Evolutionary conservation across 2,329 filamentous ascomycete genomes (phyloP).

Genomic region (Aspergillus pseudoterreus): DNA sequence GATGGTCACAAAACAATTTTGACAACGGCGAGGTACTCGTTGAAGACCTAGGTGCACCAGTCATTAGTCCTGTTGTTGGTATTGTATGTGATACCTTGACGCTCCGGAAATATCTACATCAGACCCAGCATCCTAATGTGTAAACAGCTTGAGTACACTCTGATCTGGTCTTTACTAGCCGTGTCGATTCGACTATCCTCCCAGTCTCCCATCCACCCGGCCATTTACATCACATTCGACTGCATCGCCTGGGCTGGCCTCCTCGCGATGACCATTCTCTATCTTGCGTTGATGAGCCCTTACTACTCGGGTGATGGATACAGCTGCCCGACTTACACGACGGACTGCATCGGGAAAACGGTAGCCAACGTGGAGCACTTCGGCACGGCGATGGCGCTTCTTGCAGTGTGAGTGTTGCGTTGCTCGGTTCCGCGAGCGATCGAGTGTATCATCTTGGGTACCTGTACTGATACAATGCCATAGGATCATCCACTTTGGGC

Average conservation of each 20-base stretch:
- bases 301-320: conserved; percentile 6
- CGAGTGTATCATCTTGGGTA: background rate
- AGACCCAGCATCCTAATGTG: background rate
- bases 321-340: background rate
- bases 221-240: conserved; percentile 10
- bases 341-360: conserved; percentile 4
- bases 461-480: background rate
- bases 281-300: background rate
- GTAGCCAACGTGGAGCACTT: conserved; percentile 8
- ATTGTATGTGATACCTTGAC: background rate
- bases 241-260: conserved; percentile 4
- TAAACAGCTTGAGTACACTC: conserved; percentile 4
- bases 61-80: conserved; percentile 6
- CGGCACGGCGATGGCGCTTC: conserved; percentile 7
- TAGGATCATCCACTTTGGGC: conserved; percentile 9
- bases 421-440: background rate
- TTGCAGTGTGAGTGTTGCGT: conserved; percentile 5
- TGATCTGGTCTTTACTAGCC: conserved; percentile 9
- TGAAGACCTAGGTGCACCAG: conserved; percentile 1
- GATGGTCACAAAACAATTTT: conserved; percentile 3
- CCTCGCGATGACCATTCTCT: background rate
- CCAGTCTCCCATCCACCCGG: conserved; percentile 5
- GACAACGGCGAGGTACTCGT: background rate
- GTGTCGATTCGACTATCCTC: conserved; percentile 5
- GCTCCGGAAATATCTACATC: background rate